Percentiles rank a stretch among this genome's conserved stretches.
Conservation (phyloP, 768 basidiomycete genomes). For the Mycena floridula region DNA sequence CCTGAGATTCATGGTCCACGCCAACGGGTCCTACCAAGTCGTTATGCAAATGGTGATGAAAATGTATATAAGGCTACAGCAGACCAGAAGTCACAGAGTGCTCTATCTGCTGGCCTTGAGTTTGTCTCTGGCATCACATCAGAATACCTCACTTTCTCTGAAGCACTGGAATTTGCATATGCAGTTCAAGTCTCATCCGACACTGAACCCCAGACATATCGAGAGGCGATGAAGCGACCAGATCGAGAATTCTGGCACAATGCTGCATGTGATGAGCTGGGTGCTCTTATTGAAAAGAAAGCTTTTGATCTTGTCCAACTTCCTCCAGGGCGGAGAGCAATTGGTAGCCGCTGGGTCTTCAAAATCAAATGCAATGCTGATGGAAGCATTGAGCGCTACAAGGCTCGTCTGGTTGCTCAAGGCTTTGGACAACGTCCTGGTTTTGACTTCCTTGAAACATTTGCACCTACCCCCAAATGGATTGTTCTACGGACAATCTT, state of each 20-base stretch:
- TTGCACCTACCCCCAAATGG: constrained; percentile 16
- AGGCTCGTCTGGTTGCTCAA: constrained; percentile 31
- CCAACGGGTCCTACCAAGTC: neutral
- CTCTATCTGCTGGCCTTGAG: too few species aligned
- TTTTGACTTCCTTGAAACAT: constrained; percentile 22
- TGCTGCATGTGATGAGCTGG: constrained; percentile 17
- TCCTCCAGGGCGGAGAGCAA: constrained; percentile 19
- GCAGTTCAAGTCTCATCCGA: constrained; percentile 3
- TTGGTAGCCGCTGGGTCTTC: constrained; percentile 32
- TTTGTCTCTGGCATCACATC: too few species aligned
- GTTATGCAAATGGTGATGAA: neutral
- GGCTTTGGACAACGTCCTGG: constrained; percentile 31
- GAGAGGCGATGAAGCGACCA: constrained; percentile 13
- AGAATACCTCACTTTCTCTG: too few species aligned
- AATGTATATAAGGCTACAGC: neutral
- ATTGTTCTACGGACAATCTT: constrained; percentile 15
- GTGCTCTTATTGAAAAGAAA: constrained; percentile 7
- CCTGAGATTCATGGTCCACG: constrained; percentile 5
- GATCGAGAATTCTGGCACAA: constrained; percentile 13
- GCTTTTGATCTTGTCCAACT: constrained; percentile 20
- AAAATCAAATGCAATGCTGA: constrained; percentile 24
- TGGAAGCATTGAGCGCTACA: constrained; percentile 25
- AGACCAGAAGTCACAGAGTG: neutral
- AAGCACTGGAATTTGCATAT: neutral
- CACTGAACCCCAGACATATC: constrained; percentile 13